Percentiles rank a stretch among this genome's conserved stretches.
These are phyloP conservation scores for Ceratocystis lukuohia DNA, from an alignment of 2,329 filamentous ascomycete species.

Conservation along the genomic window DNA sequence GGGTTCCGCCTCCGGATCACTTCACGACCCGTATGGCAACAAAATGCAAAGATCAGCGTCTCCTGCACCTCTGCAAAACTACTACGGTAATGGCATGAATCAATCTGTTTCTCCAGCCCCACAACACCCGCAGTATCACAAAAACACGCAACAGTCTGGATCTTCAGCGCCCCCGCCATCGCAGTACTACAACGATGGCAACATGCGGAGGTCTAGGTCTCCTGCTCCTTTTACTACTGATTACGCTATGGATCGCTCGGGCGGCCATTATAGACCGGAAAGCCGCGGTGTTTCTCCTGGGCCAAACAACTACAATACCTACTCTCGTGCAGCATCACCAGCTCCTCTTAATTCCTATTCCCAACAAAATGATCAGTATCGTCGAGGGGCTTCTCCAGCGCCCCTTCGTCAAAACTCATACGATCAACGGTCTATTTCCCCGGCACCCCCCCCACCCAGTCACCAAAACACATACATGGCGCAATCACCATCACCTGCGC, in stretches of 20 bases:
- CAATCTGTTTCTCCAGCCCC: slow-evolving; percentile 22
- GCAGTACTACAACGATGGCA: slow-evolving; percentile 19
- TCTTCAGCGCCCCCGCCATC: slow-evolving; percentile 12
- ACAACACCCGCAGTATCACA: slow-evolving; percentile 18
- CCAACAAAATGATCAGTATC: slow-evolving; percentile 23
- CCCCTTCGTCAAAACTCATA: slow-evolving; percentile 18
- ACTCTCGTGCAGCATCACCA: slow-evolving; percentile 31
- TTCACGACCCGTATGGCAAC: slow-evolving; percentile 24
- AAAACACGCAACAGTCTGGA: slow-evolving; percentile 22
- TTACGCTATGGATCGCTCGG: slow-evolving; percentile 13
- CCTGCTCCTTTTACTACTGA: slow-evolving; percentile 27
- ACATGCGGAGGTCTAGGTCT: slow-evolving; percentile 24
- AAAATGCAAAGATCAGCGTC: slow-evolving; percentile 21
- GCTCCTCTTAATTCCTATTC: slow-evolving; percentile 23
- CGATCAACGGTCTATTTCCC: slow-evolving; percentile 18
- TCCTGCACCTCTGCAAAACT: slow-evolving; percentile 14
- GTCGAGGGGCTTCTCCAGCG: slow-evolving; percentile 24
- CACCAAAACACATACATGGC: slow-evolving; percentile 18
- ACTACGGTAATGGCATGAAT: slow-evolving; percentile 13
- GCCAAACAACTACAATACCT: slow-evolving; percentile 22
- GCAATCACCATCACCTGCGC: slow-evolving; percentile 27
- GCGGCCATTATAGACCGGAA: background rate
- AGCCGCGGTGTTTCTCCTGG: slow-evolving; percentile 24
- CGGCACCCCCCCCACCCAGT: slow-evolving; percentile 19
- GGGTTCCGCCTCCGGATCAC: slow-evolving; percentile 21